Base-by-base conservation (phyloP, 371 early-diverging fungal genomes). In the Nematocida major region DNA sequence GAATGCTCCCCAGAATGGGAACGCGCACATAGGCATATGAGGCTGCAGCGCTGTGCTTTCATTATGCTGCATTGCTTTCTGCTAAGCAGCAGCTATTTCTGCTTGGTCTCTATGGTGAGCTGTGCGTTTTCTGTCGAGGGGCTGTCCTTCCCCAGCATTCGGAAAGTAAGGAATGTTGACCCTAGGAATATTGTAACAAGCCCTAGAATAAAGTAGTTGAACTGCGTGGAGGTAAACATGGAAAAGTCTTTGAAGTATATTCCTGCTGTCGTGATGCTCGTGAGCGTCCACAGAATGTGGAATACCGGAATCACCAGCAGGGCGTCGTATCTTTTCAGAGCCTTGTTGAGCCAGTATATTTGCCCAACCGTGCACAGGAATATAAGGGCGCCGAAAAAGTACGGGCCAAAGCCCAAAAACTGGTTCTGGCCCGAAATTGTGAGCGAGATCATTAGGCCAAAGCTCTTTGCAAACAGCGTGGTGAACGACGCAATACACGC, bases 201-300 rank as follows among this genome's bases (percentile, higher is more conserved):
- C 0, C 90, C 91, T 2, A 88, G 47, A 36, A 85, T 79, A 80
- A 92, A 92, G 15, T 83, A 54, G 38, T 83, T 87, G 53, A 89
- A 89, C 81, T 91, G 88, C 9, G 84, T 70, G 0, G 87, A 63
- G 5, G 87, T 88, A 65, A 89, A 90, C 13, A 85, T 83, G 3
- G 84, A 81, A 82, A 92, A 92, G 79, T 92, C 91, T 68, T 87
- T 85, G 82, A 89, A 92, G 81, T 91, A 92, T 57, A 91, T 87
- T 4, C 91, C 91, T 18, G 91, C 92, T 20, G 89, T 90, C 9
- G 88, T 78, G 36, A 90, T 88, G 66, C 87, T 88, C 59, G 88
- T 78, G 50, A 89, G 69, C 11, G 88, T 90, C 91, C 91, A 91
- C 40, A 89, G 87, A 28, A 89, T 88, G 78, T 90, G 91, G 81